Evolutionary conservation across 192 early-diverging fungal genomes (phyloP), one percentile per base, ranked within the genome.

Genomic region (Gryganskiella cystojenkinii): DNA sequence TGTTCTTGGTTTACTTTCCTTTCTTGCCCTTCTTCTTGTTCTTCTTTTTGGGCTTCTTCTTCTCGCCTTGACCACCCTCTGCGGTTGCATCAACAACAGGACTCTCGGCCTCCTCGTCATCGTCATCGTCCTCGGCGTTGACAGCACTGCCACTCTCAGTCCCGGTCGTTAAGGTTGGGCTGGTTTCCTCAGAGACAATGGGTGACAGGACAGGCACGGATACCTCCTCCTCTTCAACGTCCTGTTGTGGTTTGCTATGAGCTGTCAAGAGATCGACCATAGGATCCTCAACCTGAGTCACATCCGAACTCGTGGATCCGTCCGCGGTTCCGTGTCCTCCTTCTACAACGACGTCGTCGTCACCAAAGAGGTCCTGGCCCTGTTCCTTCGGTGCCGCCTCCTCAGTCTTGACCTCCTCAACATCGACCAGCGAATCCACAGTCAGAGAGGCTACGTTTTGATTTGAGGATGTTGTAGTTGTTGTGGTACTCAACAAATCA

Each of bases 11-110:
- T n/a, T 57, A 64, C 47, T 60, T 67, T 9, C 44, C 55, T 34
- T 60, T 61, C 64, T 74, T 61, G 22, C 57, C 28, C 27, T 46
- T 33, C 31, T 61, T 74, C 51, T 74, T 74, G 47, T 74, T 74
- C 30, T n/a, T 56, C 57, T 61, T 66, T 56, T 67, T 74, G 20
- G 65, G 65, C 31, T 34, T 37, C 58, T 61, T 74, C 57, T 74
- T 74, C 44, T 56, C 56, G 62, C 62, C 27, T 43, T 15, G 45
- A 31, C 45, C 43, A 19, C n/a, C 60, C 10, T 13, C 45, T 20
- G 46, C 7, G 19, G 45, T 11, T 20, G 20, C 33, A 2, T 33
- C 55, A 1, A 27, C 49, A 14, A 34, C 14, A 34, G 50, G 22
- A 11, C 44, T 49, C 13, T 69, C 49, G 5, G 45, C 70, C 8